phyloP scores from a whole-genome alignment of 768 basidiomycete genomes.

The Clitopilus hobsonii region DNA sequence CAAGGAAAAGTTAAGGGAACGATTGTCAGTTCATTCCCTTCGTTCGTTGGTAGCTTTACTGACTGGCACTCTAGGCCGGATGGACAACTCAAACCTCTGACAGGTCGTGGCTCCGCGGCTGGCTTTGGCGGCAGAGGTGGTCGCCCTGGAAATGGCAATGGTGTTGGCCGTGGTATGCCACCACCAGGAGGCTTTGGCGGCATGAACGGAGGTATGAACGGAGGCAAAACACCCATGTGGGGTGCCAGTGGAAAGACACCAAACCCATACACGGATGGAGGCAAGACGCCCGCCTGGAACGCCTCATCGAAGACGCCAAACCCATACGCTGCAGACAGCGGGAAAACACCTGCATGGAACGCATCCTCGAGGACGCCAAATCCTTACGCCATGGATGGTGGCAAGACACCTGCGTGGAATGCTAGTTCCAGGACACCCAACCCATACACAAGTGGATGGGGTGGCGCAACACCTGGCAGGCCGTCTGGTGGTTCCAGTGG shows the following conservation, averaged over 20 bases:
- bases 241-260: slow-evolving; percentile 21
- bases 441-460: slow-evolving; percentile 61
- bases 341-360: slow-evolving; percentile 50
- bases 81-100: slow-evolving; percentile 52
- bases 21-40: slow-evolving; percentile 49
- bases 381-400: slow-evolving; percentile 52
- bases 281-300: slow-evolving; percentile 17
- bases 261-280: slow-evolving; percentile 30
- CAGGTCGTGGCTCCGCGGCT: slow-evolving; percentile 18
- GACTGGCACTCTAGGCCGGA: slow-evolving; percentile 37
- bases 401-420: slow-evolving; percentile 62
- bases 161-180: neutral
- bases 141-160: slow-evolving; percentile 5
- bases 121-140: neutral
- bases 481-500: slow-evolving; percentile 47
- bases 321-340: slow-evolving; percentile 54
- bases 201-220: too few species aligned
- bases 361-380: slow-evolving; percentile 63
- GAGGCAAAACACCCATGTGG: neutral
- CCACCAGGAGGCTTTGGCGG: slow-evolving; percentile 11
- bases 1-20: slow-evolving; percentile 69
- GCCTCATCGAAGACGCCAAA: slow-evolving; percentile 58
- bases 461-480: slow-evolving; percentile 66
- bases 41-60: slow-evolving; percentile 3
- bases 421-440: slow-evolving; percentile 67